phyloP scores from a whole-genome alignment of 1,139 yeast genomes.

The Debaryomyces robertsiae region DNA sequence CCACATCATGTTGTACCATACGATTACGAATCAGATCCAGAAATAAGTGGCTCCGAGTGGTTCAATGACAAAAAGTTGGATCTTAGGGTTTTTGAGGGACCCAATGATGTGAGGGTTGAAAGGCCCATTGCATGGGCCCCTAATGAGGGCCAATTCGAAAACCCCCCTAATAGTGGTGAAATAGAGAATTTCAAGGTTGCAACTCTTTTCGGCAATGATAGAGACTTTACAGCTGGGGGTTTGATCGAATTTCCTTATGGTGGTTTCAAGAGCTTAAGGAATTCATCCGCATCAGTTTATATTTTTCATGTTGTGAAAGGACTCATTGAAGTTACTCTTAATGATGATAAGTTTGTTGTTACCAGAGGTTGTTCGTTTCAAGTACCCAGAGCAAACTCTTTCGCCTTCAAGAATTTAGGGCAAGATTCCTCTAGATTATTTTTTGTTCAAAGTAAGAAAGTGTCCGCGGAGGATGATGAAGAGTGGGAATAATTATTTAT shows the following conservation, averaged over 20 bases:
- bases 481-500: constrained; percentile 12
- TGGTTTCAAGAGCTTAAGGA: constrained; percentile 63
- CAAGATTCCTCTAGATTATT: constrained; percentile 61
- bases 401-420: constrained; percentile 64
- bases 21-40: constrained; percentile 45
- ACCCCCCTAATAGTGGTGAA: constrained; percentile 37
- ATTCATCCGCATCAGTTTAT: constrained; percentile 68
- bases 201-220: constrained; percentile 66
- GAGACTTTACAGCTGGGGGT: constrained; percentile 75
- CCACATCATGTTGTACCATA: constrained; percentile 18
- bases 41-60: constrained; percentile 60
- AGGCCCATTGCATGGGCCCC: constrained; percentile 73
- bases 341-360: constrained; percentile 61
- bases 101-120: constrained; percentile 46
- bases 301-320: constrained; percentile 79
- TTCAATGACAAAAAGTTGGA: constrained; percentile 46
- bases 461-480: constrained; percentile 15
- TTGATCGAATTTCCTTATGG: constrained; percentile 66
- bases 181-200: constrained; percentile 66
- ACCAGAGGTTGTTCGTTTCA: constrained; percentile 78
- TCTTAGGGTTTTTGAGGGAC: constrained; percentile 56
- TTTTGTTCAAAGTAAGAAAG: constrained; percentile 66
- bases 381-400: constrained; percentile 75
- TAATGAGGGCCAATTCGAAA: constrained; percentile 51
- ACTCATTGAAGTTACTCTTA: constrained; percentile 64